Conservation (phyloP, 176 grass and related monocot species). For the Elymus sibiricus region DNA sequence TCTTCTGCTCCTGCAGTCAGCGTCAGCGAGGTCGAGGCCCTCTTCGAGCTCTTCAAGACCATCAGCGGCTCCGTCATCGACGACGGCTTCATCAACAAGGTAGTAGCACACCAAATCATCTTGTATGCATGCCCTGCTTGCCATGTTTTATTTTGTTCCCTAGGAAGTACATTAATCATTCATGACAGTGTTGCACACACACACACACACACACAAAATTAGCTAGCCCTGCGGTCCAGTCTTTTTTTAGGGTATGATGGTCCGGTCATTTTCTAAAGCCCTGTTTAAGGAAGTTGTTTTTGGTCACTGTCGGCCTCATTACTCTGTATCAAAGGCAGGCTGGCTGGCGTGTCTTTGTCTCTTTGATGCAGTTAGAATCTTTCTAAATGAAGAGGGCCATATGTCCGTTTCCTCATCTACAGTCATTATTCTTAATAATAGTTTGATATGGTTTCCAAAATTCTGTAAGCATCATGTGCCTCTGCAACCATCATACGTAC, state of each 20-base stretch:
- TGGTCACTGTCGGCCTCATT: neutral
- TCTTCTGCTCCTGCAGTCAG: slow-evolving; percentile 41
- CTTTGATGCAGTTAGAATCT: neutral
- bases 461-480: no score
- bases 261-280: neutral
- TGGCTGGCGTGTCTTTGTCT: neutral
- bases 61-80: slow-evolving; percentile 81
- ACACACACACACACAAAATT: no score
- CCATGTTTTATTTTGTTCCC: no score
- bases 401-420: no score
- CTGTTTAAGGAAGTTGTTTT: neutral
- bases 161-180: no score
- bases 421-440: no score
- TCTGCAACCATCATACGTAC: no score
- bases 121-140: no score
- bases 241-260: no score
- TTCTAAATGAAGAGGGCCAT: neutral
- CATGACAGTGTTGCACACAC: no score
- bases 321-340: neutral
- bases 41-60: slow-evolving; percentile 85
- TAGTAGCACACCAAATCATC: neutral
- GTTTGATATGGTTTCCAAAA: no score
- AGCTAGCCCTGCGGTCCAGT: no score
- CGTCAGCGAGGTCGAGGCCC: slow-evolving; percentile 81
- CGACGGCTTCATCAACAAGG: slow-evolving; percentile 90